Evolutionary conservation across 176 grass and related monocot genomes (phyloP), one percentile per base, ranked within the genome.

Genomic region (Triticum monococcum): DNA sequence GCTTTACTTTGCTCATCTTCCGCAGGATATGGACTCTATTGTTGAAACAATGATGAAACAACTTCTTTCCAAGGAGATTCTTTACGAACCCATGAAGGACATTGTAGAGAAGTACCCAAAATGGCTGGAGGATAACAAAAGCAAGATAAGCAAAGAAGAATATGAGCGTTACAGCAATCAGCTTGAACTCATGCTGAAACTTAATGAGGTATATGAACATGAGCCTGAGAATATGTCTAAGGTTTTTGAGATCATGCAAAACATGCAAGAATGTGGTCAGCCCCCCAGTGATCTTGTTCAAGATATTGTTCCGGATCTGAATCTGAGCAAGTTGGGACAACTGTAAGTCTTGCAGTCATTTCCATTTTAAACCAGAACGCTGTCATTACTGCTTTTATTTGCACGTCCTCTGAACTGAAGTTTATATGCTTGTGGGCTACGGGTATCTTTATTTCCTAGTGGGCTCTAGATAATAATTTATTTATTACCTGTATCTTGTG

Each of bases 21-120:
- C 24, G 72, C 79, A 98, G 96, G 93, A 92, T 80, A 94, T 98
- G 91, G 96, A 91, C 50, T 98, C 96, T 9, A 94, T 98, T 87
- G 96, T 98, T 72, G 91, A 95, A 87, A 98, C 89, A 41, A 98
- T 98, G 96, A 95, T 98, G 96, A 93, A 95, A 48, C 96, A 98
- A 68, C 96, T 98, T 88, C 72, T 98, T 28, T 95, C 96, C 73
- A 95, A 95, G 78, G 96, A 98, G 63, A 98, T 98, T 90, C 93
- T 98, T 62, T 84, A 98, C 64, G 96, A 98, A 64, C 96, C 96
- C 17, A 98, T 98, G 96, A 98, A 92, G 81, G 96, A 98, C 82
- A 98, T 98, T 75, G 96, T 91, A 31, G 88, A 93, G 82, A 93
- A 91, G 79, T 98, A 98, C 86, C 96, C 96, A 62, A 93, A 95